These are phyloP conservation scores for Cokeromyces recurvatus DNA, from an alignment of 371 early-diverging fungal genomes.

Conservation along the genomic window DNA sequence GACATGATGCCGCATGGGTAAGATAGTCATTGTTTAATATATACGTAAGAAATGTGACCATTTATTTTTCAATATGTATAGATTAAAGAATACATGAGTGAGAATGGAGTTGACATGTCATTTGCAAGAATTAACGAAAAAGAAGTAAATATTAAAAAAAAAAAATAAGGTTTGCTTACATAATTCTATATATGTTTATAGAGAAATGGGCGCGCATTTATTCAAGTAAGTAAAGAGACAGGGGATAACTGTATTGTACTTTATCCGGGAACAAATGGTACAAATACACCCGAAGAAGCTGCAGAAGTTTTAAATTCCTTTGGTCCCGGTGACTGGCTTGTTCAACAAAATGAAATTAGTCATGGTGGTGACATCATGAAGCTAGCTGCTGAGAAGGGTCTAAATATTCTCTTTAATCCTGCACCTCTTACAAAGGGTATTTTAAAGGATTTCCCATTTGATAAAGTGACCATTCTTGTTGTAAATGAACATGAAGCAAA, in stretches of 20 bases:
- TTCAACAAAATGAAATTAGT: slow-evolving; percentile 87
- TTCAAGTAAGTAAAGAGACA: slow-evolving; percentile 67
- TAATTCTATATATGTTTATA: no score
- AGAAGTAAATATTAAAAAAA: slow-evolving; percentile 20
- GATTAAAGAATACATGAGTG: slow-evolving; percentile 31
- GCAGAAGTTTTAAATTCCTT: slow-evolving; percentile 37
- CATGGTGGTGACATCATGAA: slow-evolving; percentile 63
- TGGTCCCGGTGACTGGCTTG: slow-evolving; percentile 57
- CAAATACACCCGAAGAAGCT: slow-evolving; percentile 39
- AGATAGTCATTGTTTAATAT: slow-evolving; percentile 17
- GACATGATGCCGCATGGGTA: slow-evolving; percentile 82
- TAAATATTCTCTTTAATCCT: slow-evolving; percentile 81
- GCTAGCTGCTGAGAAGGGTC: slow-evolving; percentile 49
- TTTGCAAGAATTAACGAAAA: slow-evolving; percentile 22
- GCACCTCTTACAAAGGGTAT: slow-evolving; percentile 72
- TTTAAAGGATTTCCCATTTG: slow-evolving; percentile 49
- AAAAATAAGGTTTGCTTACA: background rate
- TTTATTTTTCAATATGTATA: background rate
- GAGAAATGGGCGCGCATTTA: slow-evolving; percentile 84
- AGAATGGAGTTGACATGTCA: slow-evolving; percentile 39
- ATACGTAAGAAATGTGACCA: no score
- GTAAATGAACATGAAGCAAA: slow-evolving; percentile 78
- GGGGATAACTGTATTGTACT: slow-evolving; percentile 88
- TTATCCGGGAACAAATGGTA: slow-evolving; percentile 76
- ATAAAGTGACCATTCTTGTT: slow-evolving; percentile 69